Evolutionary conservation across 2,329 filamentous ascomycete genomes (phyloP), one percentile per base, ranked within the genome.

Genomic region (Aspergillus sp.): DNA sequence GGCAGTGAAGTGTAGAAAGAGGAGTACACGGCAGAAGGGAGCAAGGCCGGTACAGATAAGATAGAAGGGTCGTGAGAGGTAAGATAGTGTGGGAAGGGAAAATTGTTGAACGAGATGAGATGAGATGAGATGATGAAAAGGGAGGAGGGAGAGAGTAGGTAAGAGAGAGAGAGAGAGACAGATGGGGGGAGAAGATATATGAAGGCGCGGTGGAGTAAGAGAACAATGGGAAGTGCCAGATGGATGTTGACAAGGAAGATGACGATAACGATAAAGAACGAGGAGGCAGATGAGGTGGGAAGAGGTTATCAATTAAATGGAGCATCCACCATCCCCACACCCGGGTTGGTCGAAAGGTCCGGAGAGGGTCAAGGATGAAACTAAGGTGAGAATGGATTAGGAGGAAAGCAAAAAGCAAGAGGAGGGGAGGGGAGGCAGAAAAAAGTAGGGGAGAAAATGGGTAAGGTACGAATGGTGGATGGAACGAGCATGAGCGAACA

Each of bases 301-400:
- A 43, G 54, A 50, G 45, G 51, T 55, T 58, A 62, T 63, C 36
- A 57, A 59, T 65, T 62, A 56, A 63, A 62, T 58, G 49, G 57
- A 38, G 28, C 45, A 39, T 52, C 50, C 39, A 59, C 51, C 47
- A 61, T 61, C 55, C 55, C 63, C 61, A 64, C 62, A 53, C 55
- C 53, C 49, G 47, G 54, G 30, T 58, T 62, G 52, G 58, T 60
- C 54, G 57, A 62, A 60, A 60, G 57, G 60, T 19, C 60, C 56
- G 62, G 54, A 41, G 54, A 41, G 53, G 25, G 51, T 55, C 58
- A 19, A 56, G 49, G 55, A 54, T 47, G 59, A 54, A 59, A 54
- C 50, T 54, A 59, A 52, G 49, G 50, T 59, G 50, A 36, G 54
- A 55, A 60, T 55, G 56, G 50, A 58, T 39, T 55, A 58, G 47